Evolutionary conservation across 345 rosid species (phyloP).

Genomic region (Pistacia vera): DNA sequence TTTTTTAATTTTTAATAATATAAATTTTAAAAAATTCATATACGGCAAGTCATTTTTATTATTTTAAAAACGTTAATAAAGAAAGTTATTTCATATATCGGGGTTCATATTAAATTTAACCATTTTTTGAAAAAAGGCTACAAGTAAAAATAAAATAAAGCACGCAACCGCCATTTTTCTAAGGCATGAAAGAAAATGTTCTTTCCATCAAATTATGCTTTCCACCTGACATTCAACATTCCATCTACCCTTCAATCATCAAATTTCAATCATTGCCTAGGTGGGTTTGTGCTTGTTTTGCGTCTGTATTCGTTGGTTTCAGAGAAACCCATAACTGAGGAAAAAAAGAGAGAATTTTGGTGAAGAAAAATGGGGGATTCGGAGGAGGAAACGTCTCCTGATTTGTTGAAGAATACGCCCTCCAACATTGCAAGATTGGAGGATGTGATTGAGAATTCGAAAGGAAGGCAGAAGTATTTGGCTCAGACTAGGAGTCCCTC

Average conservation of each 20-base stretch:
- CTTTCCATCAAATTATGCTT: background rate
- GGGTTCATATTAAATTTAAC: no score
- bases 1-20: no score
- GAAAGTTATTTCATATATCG: no score
- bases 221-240: conserved; percentile 11
- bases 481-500: conserved; percentile 86
- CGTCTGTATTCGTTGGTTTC: background rate
- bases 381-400: conserved; percentile 55
- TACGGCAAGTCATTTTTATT: no score
- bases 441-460: conserved; percentile 78
- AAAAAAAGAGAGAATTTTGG: background rate
- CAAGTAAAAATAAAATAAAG: background rate
- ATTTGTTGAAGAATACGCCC: conserved; percentile 89
- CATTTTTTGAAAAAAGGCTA: no score
- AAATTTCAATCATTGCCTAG: background rate
- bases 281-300: background rate
- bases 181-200: background rate
- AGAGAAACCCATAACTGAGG: background rate
- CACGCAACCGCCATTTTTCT: conserved; percentile 13
- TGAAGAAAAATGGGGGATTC: conserved; percentile 45
- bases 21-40: no score
- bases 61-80: no score
- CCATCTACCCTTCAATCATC: conserved; percentile 7
- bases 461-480: conserved; percentile 84
- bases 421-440: conserved; percentile 87